These are phyloP conservation scores for Acacia pycnantha DNA, from an alignment of 331 rosid species.

Conservation along the genomic window DNA sequence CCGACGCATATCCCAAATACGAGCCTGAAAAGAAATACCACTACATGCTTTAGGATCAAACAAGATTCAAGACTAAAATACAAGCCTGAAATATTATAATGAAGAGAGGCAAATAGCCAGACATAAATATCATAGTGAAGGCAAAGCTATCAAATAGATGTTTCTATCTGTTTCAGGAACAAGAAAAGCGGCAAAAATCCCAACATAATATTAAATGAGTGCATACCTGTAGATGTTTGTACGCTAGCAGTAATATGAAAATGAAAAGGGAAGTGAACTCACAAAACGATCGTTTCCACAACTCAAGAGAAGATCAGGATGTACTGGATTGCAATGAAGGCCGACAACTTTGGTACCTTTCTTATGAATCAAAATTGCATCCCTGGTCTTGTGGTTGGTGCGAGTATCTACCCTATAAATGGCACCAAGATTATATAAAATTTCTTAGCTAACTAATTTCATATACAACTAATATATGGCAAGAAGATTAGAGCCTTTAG, in stretches of 20 bases:
- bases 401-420: conserved; percentile 75
- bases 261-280: conserved; percentile 39
- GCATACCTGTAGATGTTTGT: background rate
- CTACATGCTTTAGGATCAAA: background rate
- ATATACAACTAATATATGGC: background rate
- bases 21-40: conserved; percentile 60
- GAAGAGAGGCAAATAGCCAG: background rate
- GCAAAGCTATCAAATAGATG: background rate
- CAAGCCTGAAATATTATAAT: background rate
- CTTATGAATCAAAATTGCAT: conserved; percentile 87
- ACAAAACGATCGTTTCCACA: conserved; percentile 96
- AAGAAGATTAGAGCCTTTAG: background rate
- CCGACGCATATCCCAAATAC: conserved; percentile 87
- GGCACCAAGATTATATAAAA: conserved; percentile 14
- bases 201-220: background rate
- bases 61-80: background rate
- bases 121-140: background rate
- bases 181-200: background rate
- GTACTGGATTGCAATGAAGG: conserved; percentile 90
- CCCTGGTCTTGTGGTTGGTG: conserved; percentile 53
- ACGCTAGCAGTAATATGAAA: background rate
- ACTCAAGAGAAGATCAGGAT: conserved; percentile 87
- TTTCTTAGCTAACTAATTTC: background rate
- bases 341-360: conserved; percentile 87
- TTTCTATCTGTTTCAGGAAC: background rate